These are phyloP conservation scores for Pisolithus albus DNA, from an alignment of 768 basidiomycete species.

Conservation along the genomic window DNA sequence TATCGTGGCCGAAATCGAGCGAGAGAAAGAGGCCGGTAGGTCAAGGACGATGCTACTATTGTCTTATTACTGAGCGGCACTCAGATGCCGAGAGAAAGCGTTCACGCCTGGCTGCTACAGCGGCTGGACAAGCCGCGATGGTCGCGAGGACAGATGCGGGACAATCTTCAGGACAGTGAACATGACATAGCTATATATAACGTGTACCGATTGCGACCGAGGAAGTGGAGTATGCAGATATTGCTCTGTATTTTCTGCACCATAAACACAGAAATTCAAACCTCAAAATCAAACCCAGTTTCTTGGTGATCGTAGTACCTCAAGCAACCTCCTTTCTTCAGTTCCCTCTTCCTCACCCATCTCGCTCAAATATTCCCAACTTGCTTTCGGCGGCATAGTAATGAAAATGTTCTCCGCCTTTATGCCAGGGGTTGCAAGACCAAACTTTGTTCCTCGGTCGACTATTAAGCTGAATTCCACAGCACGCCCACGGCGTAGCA, in stretches of 20 bases:
- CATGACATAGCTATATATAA: conserved; percentile 2
- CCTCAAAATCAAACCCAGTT: conserved; percentile 3
- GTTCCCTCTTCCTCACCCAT: conserved; percentile 43
- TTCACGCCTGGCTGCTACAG: conserved; percentile 82
- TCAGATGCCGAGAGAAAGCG: conserved; percentile 94
- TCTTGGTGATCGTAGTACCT: conserved; percentile 14
- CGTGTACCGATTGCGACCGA: conserved; percentile 6
- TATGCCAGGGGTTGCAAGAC: conserved; percentile 52
- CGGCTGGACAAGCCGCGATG: conserved; percentile 89
- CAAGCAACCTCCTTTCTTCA: conserved; percentile 44
- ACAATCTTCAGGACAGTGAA: conserved; percentile 32
- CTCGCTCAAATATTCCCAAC: conserved; percentile 65
- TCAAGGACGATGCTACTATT: neutral
- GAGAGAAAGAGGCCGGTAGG: conserved; percentile 92
- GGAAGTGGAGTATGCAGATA: no score
- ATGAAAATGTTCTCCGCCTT: conserved; percentile 60
- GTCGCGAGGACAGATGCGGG: conserved; percentile 41
- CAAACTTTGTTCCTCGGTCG: conserved; percentile 65
- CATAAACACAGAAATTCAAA: no score
- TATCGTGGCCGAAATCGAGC: conserved; percentile 89
- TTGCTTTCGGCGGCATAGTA: conserved; percentile 56
- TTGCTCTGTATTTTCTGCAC: no score
- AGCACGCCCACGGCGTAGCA: conserved; percentile 44
- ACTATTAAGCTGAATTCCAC: conserved; percentile 63
- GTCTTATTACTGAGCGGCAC: conserved; percentile 5